These are phyloP conservation scores for Termitomyces bulborhizus DNA, from an alignment of 768 basidiomycete species.

Conservation along the genomic window DNA sequence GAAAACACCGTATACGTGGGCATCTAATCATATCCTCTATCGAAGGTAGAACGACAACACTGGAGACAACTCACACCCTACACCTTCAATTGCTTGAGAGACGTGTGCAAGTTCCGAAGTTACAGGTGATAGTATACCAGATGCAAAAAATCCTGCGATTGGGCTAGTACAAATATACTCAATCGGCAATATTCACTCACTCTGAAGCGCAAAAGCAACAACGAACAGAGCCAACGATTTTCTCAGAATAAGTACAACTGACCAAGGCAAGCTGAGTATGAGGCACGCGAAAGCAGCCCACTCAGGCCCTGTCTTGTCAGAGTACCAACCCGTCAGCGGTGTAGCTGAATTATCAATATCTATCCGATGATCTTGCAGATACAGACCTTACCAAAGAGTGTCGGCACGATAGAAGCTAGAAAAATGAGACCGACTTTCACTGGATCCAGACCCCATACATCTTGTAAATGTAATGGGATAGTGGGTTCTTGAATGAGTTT, in stretches of 20 bases:
- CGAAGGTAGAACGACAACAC: neutral
- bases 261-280: constrained; percentile 57
- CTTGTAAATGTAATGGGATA: constrained; percentile 47
- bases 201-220: constrained; percentile 41
- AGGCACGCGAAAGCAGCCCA: constrained; percentile 45
- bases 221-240: constrained; percentile 42
- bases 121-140: constrained; percentile 55
- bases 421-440: constrained; percentile 58
- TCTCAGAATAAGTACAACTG: constrained; percentile 44
- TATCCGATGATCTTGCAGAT: neutral
- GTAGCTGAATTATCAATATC: constrained; percentile 33
- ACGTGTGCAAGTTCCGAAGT: constrained; percentile 64
- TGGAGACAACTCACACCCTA: constrained; percentile 52
- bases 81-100: constrained; percentile 48
- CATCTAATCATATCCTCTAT: constrained; percentile 35
- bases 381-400: constrained; percentile 48
- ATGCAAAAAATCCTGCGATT: constrained; percentile 51
- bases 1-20: constrained; percentile 68
- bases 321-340: constrained; percentile 47
- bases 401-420: constrained; percentile 57
- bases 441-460: constrained; percentile 40
- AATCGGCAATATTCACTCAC: constrained; percentile 27
- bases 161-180: neutral
- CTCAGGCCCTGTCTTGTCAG: constrained; percentile 52
- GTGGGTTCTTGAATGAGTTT: constrained; percentile 30